A percentile compares a stretch with the other conserved stretches of the same genome.
These are phyloP conservation scores for Ogataea corticis DNA, from an alignment of 805 yeast genomes.

Conservation along the genomic window DNA sequence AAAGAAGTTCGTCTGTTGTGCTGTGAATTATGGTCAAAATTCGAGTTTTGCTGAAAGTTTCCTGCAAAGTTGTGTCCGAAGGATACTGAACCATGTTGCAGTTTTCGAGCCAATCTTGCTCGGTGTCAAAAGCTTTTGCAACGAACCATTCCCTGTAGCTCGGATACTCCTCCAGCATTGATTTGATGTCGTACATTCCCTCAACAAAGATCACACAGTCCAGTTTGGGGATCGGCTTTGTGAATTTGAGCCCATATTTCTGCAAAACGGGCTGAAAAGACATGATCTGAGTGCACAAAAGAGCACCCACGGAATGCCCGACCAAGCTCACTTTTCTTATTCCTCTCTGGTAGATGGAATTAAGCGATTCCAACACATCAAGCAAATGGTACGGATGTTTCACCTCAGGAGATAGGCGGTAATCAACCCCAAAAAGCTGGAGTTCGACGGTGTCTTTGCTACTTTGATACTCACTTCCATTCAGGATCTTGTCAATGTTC, in stretches of 20 bases:
- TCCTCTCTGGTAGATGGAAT: constrained; percentile 21
- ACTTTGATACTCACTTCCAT: neutral
- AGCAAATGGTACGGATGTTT: constrained; percentile 60
- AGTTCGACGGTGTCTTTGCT: neutral
- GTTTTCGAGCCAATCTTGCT: constrained; percentile 15
- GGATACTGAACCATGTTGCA: constrained; percentile 22
- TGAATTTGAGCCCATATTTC: constrained; percentile 5
- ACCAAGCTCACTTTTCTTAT: constrained; percentile 37
- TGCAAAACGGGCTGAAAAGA: constrained; percentile 22
- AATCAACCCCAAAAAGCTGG: constrained; percentile 52
- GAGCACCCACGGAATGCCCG: constrained; percentile 87
- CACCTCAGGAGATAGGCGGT: constrained; percentile 63
- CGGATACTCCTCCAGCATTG: constrained; percentile 61
- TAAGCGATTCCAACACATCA: constrained; percentile 53
- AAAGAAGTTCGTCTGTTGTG: constrained; percentile 61
- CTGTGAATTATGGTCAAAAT: constrained; percentile 56
- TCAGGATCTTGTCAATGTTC: constrained; percentile 21
- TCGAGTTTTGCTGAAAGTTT: constrained; percentile 11
- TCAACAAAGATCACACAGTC: constrained; percentile 49
- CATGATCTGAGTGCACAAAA: constrained; percentile 56
- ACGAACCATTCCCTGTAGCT: constrained; percentile 53
- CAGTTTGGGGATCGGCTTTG: constrained; percentile 21
- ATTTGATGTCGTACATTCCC: constrained; percentile 63
- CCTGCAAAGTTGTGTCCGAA: constrained; percentile 1
- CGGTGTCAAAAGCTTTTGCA: constrained; percentile 49